Base-by-base conservation (phyloP, 78 protist species). In the Guillardia theta region DNA sequence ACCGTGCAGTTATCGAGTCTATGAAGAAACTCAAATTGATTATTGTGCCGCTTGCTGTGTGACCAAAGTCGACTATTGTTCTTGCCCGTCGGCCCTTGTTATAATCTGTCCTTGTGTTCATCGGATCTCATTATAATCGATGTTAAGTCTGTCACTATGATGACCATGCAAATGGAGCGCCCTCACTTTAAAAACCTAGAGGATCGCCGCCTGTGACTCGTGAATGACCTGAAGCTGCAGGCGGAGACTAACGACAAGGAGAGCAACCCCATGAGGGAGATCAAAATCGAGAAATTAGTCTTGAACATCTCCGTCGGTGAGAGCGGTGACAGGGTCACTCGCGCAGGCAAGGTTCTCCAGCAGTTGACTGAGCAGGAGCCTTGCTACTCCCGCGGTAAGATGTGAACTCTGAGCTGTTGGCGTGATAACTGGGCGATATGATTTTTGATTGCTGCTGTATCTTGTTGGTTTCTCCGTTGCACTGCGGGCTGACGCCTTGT, bases 261-360 rank as follows among this genome's bases (percentile, higher is more conserved):
- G 21, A 18, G 10, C 36, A 80, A 80, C 10, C 53, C 90, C 53
- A 80, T 80, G 90, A 46, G 90, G 37, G 90, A 19, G 36, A 80
- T 99, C 92, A 45, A 47, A 87, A 96, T 99, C 92, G 99, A 96
- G 64, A 99, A 99, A 97, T 98, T 99, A 43, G 94, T 96, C 78
- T 94, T 99, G 94, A 98, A 99, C 99, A 98, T 98, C 88, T 97
- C 98, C 92, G 99, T 98, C 46, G 99, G 99, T 44, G 99, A 99
- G 95, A 54, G 95, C 77, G 99, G 99, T 90, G 99, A 99, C 92
- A 87, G 98, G 36, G 97, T 99, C 46, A 98, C 99, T 88, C 97
- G 99, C 88, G 99, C 99, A 48, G 98, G 99, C 44, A 98, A 98
- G 97, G 99, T 99, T 43, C 97, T 99, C n/a, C 98, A 98, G 97